Evolutionary conservation across 2,329 filamentous ascomycete genomes (phyloP), one percentile per base, ranked within the genome.

Genomic region (Cercospora sp.): DNA sequence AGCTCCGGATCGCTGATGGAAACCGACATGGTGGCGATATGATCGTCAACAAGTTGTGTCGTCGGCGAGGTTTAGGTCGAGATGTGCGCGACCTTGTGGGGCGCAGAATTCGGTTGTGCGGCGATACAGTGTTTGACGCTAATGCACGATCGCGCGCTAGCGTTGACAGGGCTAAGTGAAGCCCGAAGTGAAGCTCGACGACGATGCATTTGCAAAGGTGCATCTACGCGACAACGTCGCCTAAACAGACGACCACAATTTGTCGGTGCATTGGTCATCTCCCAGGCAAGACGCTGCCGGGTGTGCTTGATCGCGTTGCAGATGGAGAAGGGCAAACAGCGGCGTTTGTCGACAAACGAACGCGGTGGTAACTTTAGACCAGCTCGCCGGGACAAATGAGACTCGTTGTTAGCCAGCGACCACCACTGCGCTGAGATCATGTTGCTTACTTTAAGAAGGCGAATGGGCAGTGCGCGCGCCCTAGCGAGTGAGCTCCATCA

Each of bases 1-100:
- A 63, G 23, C n/a, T 58, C 65, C n/a, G 33, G n/a, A 13, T 67
- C 65, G 36, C 36, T 45, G 26, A 67, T 26, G 12, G 63, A 18
- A 31, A 36, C 23, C 51, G 65, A 60, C 65, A 67, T 67, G 33
- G 13, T 45, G 65, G 26, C 31, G 33, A 31, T 1, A 8, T 8
- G 10, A 26, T 31, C 30, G 60, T 53, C 60, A 10, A 30, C 60
- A 53, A 31, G 42, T 36, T 16, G 8, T 20, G 2, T 23, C 31
- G 45, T 40, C 23, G 31, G 45, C 45, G 45, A 51, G n/a, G 36
- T 16, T 20, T 51, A 20, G 10, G 45, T 23, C 45, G 45, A 51
- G 18, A 51, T 51, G 45, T 51, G 45, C 45, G 45, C 20, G 45
- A 23, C 45, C 45, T 20, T 20, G 18, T 51, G 18, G 20, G 20